Base-by-base conservation (phyloP, 2,329 filamentous ascomycete species). In the Aspergillus pseudotamarii region DNA sequence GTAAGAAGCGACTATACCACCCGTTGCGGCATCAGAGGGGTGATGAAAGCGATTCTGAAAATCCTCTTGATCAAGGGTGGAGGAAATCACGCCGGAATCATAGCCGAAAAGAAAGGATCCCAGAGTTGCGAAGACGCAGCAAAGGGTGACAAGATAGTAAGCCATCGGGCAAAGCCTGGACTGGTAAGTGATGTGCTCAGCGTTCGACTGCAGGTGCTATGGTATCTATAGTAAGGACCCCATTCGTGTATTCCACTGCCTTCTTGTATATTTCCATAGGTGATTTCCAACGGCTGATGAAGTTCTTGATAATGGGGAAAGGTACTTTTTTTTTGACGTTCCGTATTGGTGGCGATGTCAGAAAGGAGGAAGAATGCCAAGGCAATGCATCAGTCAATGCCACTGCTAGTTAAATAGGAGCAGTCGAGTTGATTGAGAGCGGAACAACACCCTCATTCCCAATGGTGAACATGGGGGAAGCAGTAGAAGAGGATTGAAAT, bases 61-160 rank as follows among this genome's bases (percentile, higher is more conserved):
- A n/a, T 74, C 72, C 43, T 72, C 61, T 38, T 78, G 72, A 30
- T 72, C 72, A 57, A 79, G 77, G 34, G 70, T 77, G 0, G 76
- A 78, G 23, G 72, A 71, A 58, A 79, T 78, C 28, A 79, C 73
- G 26, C 76, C 76, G 1, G 74, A 72, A 66, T 84, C 82, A 69
- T 83, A 84, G 57, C 82, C 82, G 66, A 83, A 82, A 16, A 83
- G 73, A 60, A 83, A 79, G 43, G 82, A 82, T 26, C 81, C 82
- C 48, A 83, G 73, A 6, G 79, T 79, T 19, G 80, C 80, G 64
- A 83, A 82, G 50, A 75, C 72, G 62, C 81, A 77, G 63, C 71
- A 79, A 36, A 76, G 66, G 19, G 72, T 72, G 53, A 76, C 76
- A 28, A 78, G 69, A 19, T 68, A 50, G 56, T 68, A 73, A 46